Evolutionary conservation across 768 basidiomycete genomes (phyloP).

Genomic region (Phallus indusiatus): DNA sequence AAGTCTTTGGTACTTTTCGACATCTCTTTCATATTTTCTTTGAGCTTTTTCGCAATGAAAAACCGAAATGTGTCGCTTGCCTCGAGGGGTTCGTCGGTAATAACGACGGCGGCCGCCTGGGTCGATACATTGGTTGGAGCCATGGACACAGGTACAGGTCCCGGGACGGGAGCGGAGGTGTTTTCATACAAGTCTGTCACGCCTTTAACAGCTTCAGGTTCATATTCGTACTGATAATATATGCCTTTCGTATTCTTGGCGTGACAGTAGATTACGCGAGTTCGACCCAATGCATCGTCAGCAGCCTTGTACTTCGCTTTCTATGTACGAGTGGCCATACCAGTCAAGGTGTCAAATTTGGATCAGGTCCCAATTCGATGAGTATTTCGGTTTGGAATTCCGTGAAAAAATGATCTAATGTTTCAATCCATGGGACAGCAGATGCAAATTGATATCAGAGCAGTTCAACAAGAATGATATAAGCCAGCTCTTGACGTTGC

Average conservation of each 20-base stretch:
- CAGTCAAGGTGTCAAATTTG: conserved; percentile 91
- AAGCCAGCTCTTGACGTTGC: conserved; percentile 89
- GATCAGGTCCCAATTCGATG: conserved; percentile 93
- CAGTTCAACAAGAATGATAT: conserved; percentile 92
- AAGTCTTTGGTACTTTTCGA: conserved; percentile 97
- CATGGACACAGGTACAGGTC: conserved; percentile 28
- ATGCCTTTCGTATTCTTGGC: conserved; percentile 96
- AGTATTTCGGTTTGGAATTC: conserved; percentile 84
- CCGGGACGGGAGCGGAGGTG: conserved; percentile 27
- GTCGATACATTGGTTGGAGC: conserved; percentile 34
- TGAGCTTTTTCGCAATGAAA: conserved; percentile 95
- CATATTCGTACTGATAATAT: conserved; percentile 96
- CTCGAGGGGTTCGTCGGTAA: conserved; percentile 89
- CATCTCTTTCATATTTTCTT: conserved; percentile 85
- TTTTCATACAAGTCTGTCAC: conserved; percentile 27
- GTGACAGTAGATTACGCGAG: conserved; percentile 79
- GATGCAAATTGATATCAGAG: conserved; percentile 98
- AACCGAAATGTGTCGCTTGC: conserved; percentile 79
- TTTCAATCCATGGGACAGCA: conserved; percentile 98
- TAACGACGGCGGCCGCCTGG: conserved; percentile 54
- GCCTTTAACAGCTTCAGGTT: conserved; percentile 32
- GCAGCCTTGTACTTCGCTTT: conserved; percentile 89
- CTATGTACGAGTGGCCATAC: conserved; percentile 85
- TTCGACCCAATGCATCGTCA: conserved; percentile 77
- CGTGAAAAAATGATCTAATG: conserved; percentile 88